Evolutionary conservation across 2,329 filamentous ascomycete genomes (phyloP).

Genomic region (Alternaria sp.): DNA sequence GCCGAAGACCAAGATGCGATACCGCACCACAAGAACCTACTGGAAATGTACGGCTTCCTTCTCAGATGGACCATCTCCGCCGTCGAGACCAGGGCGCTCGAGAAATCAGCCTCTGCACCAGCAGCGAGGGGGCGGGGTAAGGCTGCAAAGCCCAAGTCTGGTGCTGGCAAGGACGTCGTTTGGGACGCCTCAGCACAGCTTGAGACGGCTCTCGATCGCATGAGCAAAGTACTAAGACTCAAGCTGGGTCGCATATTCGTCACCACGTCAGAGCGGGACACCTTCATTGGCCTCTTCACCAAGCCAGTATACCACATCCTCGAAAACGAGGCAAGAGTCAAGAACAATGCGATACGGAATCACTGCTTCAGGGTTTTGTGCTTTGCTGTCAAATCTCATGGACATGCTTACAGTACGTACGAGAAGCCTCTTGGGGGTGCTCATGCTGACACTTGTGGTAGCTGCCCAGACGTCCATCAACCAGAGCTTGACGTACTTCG

Average conservation of each 20-base stretch:
- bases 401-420: constrained; percentile 87
- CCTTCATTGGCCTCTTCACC: constrained; percentile 90
- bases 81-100: constrained; percentile 92
- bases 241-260: constrained; percentile 93
- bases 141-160: constrained; percentile 73
- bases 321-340: constrained; percentile 92
- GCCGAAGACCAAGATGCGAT: constrained; percentile 84
- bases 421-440: too few species aligned
- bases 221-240: constrained; percentile 94
- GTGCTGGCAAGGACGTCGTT: constrained; percentile 69
- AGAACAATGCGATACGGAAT: constrained; percentile 89
- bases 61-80: constrained; percentile 94
- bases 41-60: constrained; percentile 94
- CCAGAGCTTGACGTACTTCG: constrained; percentile 97
- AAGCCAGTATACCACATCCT: constrained; percentile 92
- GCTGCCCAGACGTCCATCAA: constrained; percentile 97
- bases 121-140: constrained; percentile 78
- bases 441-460: constrained; percentile 51
- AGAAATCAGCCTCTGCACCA: constrained; percentile 80
- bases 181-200: constrained; percentile 94
- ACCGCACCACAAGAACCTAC: constrained; percentile 85
- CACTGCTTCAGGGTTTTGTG: constrained; percentile 97
- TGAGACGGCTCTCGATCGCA: constrained; percentile 86
- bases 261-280: constrained; percentile 95
- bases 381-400: constrained; percentile 96